Base-by-base conservation (phyloP, 495 filamentous ascomycete species). In the Aspergillus saccharolyticus region DNA sequence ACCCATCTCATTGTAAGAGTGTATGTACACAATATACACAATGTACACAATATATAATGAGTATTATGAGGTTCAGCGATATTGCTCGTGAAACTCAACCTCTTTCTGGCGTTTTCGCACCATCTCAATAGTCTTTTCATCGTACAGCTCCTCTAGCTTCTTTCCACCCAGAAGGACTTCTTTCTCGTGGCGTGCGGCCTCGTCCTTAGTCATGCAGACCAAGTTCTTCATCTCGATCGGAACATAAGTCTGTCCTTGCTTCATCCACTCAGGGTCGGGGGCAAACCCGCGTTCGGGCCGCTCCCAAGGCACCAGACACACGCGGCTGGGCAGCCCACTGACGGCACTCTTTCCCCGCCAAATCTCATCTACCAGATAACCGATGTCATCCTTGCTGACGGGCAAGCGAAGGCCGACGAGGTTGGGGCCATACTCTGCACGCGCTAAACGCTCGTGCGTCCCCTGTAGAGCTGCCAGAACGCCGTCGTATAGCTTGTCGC, bases 181-280 rank as follows among this genome's bases (percentile, higher is more conserved):
- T 59, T 83, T 85, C 66, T 93, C 89, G 66, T 98, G 94, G 53
- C 78, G 77, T 12, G 79, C 74, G n/a, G 85, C 87, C 68, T 97
- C 94, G 57, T 97, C 93, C 70, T 94, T 97, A 8, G 95, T 97
- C 91, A 99, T 91, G 63, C 89, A 89, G 4, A 97, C 94, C 33
- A 99, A 69, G 25, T 96, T 86, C 21, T 78, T 79, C 54, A 91
- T 66, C 46, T 77, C 67, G 9, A 96, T 56, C 18, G 78, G 80
- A 6, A 85, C 78, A 22, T 80, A 81, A 58, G 86, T 89, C 67
- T 97, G 91, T 25, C 89, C 85, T 47, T 84, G 78, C 42, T 79
- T 66, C 39, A 72, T 66, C 64, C 69, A 73, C 28, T 65, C 64
- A 33, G 69, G 53, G 53, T 80, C 70, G 8, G 75, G 57, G 3